Percentiles rank a stretch among this genome's conserved stretches.
Conservation (phyloP, 2,329 filamentous ascomycete genomes). For the Pochonia chlamydosporia region DNA sequence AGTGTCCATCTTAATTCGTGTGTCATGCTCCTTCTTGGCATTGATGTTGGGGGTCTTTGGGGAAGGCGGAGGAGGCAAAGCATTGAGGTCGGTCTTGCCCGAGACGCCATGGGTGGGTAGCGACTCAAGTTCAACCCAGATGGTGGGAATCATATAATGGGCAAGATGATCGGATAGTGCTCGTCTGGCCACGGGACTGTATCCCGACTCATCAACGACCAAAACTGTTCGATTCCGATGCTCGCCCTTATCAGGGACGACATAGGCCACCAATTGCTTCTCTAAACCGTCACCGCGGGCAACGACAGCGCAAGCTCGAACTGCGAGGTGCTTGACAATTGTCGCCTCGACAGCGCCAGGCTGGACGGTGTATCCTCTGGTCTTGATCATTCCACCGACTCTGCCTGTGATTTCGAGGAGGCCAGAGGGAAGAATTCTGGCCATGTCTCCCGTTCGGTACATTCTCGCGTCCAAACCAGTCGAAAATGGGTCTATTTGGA, state of each 20-base stretch:
- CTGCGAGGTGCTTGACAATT: conserved; percentile 63
- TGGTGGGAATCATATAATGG: conserved; percentile 75
- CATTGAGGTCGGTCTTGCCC: conserved; percentile 70
- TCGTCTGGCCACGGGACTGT: conserved; percentile 63
- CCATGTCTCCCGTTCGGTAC: conserved; percentile 70
- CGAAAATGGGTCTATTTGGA: conserved; percentile 61
- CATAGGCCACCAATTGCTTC: conserved; percentile 69
- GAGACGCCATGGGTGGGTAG: conserved; percentile 74
- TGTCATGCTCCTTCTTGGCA: conserved; percentile 46
- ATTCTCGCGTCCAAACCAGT: conserved; percentile 55
- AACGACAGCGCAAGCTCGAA: conserved; percentile 65
- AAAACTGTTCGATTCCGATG: conserved; percentile 52
- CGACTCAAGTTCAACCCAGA: conserved; percentile 68
- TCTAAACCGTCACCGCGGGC: conserved; percentile 73
- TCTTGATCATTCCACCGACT: conserved; percentile 75
- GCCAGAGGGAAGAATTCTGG: conserved; percentile 60
- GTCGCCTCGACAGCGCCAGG: conserved; percentile 71
- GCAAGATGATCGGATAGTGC: conserved; percentile 62
- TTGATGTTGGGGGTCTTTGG: conserved; percentile 37
- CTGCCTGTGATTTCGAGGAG: conserved; percentile 70
- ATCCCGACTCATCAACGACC: conserved; percentile 63
- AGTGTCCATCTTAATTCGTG: conserved; percentile 59
- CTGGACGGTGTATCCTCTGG: conserved; percentile 72
- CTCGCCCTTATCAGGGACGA: conserved; percentile 61
- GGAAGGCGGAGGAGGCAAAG: conserved; percentile 58